phyloP scores from a whole-genome alignment of 2,329 filamentous ascomycete genomes.

The Fusarium nelsonii region DNA sequence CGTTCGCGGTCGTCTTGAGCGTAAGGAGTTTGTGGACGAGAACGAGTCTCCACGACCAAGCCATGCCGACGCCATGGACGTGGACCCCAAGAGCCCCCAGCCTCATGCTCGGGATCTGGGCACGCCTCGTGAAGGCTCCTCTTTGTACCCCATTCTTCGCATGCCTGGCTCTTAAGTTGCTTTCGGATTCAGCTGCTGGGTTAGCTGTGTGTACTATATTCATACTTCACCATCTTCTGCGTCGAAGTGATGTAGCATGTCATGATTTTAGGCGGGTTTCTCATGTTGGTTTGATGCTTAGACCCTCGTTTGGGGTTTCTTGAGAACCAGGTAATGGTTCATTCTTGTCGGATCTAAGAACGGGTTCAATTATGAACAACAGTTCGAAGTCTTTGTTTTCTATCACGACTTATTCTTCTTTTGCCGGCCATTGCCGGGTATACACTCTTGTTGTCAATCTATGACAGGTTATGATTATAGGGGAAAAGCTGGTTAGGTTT shows the following conservation, averaged over 20 bases:
- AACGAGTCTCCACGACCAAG: constrained; percentile 33
- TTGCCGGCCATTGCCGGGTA: constrained; percentile 6
- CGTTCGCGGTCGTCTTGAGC: constrained; percentile 68
- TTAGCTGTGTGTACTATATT: constrained; percentile 43
- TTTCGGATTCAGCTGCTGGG: constrained; percentile 20
- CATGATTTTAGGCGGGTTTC: constrained; percentile 4
- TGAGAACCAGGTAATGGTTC: constrained; percentile 1
- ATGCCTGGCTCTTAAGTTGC: constrained; percentile 52
- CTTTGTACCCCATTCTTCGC: constrained; percentile 58
- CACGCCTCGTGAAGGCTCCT: constrained; percentile 49
- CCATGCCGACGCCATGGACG: constrained; percentile 54
- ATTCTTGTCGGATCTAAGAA: constrained; percentile 10
- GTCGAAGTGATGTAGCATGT: constrained; percentile 6
- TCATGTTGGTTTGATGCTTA: constrained; percentile 10
- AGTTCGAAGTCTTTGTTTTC: constrained; percentile 6
- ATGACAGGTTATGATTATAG: constrained; percentile 30
- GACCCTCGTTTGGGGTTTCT: constrained; percentile 9
- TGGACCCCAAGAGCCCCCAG: constrained; percentile 52
- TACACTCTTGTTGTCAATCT: constrained; percentile 7
- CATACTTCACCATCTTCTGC: constrained; percentile 14
- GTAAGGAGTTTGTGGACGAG: constrained; percentile 63
- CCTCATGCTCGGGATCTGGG: constrained; percentile 44
- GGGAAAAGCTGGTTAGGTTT: constrained; percentile 29
- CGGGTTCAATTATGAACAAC: constrained; percentile 9
- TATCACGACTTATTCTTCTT: constrained; percentile 13